Conservation (phyloP, 495 filamentous ascomycete species). For the Usnea hakonensis region DNA sequence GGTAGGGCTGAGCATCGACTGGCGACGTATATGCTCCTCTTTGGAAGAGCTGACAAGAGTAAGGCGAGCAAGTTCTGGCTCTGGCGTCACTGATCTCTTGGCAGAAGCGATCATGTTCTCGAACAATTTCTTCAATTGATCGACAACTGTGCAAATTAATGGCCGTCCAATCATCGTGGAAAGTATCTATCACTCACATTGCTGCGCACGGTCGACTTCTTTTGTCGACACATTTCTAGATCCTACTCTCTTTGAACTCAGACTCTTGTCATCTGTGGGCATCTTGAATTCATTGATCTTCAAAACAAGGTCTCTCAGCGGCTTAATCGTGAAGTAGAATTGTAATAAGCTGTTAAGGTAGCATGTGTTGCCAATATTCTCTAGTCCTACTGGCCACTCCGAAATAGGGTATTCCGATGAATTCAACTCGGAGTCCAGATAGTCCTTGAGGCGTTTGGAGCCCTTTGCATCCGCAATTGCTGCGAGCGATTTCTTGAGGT, state of each 20-base stretch:
- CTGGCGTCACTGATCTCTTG: constrained; percentile 52
- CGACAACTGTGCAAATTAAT: constrained; percentile 46
- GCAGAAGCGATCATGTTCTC: constrained; percentile 55
- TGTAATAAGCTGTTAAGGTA: constrained; percentile 96
- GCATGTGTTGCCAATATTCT: constrained; percentile 94
- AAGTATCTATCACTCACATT: constrained; percentile 51
- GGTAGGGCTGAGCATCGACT: constrained; percentile 42
- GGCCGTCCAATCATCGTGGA: constrained; percentile 1
- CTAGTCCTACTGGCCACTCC: constrained; percentile 70
- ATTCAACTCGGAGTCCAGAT: constrained; percentile 28
- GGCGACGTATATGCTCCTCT: constrained; percentile 49
- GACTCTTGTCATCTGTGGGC: constrained; percentile 50
- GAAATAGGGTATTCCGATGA: constrained; percentile 29
- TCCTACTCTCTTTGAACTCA: constrained; percentile 60
- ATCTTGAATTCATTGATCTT: constrained; percentile 61
- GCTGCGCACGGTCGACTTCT: constrained; percentile 60
- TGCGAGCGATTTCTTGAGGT: constrained; percentile 41
- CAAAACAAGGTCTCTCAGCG: constrained; percentile 72
- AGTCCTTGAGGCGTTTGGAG: constrained; percentile 33
- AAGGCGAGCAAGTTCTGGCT: constrained; percentile 72
- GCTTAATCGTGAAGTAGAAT: constrained; percentile 84
- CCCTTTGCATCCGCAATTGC: constrained; percentile 45
- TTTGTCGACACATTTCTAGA: constrained; percentile 48
- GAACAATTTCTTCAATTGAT: constrained; percentile 68
- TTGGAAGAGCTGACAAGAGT: constrained; percentile 59